Evolutionary conservation across 2,329 filamentous ascomycete species (phyloP).

Genomic region (Cephalotrichum gorgonifer): DNA sequence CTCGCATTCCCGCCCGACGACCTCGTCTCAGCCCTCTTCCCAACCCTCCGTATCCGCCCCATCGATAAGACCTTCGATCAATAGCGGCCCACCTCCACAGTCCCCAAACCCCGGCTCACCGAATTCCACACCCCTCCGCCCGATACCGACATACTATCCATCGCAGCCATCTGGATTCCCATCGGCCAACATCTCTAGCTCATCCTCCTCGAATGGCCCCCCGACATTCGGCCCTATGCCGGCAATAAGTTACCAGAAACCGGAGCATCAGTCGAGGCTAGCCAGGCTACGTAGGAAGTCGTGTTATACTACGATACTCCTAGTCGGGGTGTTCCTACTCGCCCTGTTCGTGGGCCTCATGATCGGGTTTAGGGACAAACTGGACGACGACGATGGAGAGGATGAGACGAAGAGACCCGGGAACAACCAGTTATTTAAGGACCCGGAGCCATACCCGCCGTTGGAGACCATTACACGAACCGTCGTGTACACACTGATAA

Average conservation of each 20-base stretch:
- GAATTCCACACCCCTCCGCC: background rate
- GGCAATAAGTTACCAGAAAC: constrained; percentile 2
- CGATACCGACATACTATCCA: background rate
- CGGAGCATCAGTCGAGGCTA: background rate
- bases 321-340: constrained; percentile 1
- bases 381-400: background rate
- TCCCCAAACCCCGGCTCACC: background rate
- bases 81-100: background rate
- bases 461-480: background rate
- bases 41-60: background rate
- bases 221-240: constrained; percentile 1
- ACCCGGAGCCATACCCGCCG: background rate
- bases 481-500: background rate
- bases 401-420: background rate
- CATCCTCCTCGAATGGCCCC: background rate
- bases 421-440: background rate
- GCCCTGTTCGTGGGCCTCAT: constrained; percentile 3
- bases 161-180: background rate
- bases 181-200: background rate
- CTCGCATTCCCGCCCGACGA: background rate
- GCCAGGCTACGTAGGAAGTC: constrained; percentile 1
- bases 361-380: constrained; percentile 5
- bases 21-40: constrained; percentile 1
- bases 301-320: background rate
- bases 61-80: background rate